Conservation (phyloP, 257 asterid genomes). For the Coffea canephora region DNA sequence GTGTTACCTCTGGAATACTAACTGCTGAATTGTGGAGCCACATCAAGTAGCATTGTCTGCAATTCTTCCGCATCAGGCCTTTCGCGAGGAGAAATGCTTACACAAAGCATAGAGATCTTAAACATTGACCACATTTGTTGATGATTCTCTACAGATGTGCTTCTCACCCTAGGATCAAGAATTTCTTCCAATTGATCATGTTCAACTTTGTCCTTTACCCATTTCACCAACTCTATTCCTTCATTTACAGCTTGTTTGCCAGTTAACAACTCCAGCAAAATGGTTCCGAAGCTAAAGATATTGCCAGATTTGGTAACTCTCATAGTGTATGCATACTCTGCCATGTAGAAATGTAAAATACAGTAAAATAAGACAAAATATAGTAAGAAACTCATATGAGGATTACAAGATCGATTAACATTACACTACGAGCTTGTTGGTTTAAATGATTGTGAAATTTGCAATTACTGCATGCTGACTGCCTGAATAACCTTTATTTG, state of each 20-base stretch:
- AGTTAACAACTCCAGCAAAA: conserved; percentile 14
- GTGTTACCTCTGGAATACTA: too few species aligned
- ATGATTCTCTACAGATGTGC: conserved; percentile 1
- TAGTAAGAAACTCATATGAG: neutral
- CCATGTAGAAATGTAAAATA: neutral
- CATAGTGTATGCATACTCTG: conserved; percentile 10
- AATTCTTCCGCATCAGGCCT: conserved; percentile 20
- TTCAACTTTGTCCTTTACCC: neutral
- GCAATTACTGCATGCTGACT: neutral
- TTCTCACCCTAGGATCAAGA: conserved; percentile 14
- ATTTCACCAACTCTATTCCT: conserved; percentile 9
- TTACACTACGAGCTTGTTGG: too few species aligned
- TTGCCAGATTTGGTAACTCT: conserved; percentile 16
- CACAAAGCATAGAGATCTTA: conserved; percentile 7
- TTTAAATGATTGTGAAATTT: too few species aligned
- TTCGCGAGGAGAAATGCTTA: conserved; percentile 10
- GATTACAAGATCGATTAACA: too few species aligned
- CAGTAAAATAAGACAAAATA: neutral
- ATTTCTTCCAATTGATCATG: conserved; percentile 10
- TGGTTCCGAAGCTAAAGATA: conserved; percentile 16
- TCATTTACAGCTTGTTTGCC: conserved; percentile 14
- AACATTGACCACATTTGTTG: conserved; percentile 13
- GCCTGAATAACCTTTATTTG: neutral
- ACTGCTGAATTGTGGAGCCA: neutral
- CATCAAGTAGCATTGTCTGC: conserved; percentile 6